phyloP scores from a whole-genome alignment of 129 eudicot species.

The Centrapalus pauciflorus region DNA sequence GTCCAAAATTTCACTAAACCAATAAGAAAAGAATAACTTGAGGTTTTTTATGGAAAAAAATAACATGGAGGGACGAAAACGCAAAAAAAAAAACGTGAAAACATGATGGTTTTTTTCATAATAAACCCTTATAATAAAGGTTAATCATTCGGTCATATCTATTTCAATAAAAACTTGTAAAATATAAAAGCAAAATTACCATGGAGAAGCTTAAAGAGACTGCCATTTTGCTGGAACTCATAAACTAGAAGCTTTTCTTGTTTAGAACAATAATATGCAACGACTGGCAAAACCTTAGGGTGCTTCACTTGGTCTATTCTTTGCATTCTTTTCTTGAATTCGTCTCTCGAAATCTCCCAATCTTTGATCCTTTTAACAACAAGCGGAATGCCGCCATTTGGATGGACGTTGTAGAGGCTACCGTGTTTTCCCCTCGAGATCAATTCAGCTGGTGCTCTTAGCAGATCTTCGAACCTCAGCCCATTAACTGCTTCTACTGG shows the following conservation, averaged over 20 bases:
- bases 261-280: conserved; percentile 70
- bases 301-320: conserved; percentile 52
- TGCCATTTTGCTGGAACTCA: conserved; percentile 63
- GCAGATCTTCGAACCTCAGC: conserved; percentile 67
- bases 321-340: conserved; percentile 69
- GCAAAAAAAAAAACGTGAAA: too few relatives aligned
- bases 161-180: neutral
- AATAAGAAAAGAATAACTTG: too few relatives aligned
- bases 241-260: conserved; percentile 75
- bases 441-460: conserved; percentile 70
- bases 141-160: too few relatives aligned
- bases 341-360: conserved; percentile 54
- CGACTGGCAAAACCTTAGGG: conserved; percentile 44
- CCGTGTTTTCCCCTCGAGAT: conserved; percentile 70
- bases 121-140: too few relatives aligned
- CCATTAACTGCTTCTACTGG: conserved; percentile 47
- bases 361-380: conserved; percentile 76
- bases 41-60: too few relatives aligned
- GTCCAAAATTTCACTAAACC: too few relatives aligned
- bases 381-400: conserved; percentile 30
- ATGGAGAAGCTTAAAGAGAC: conserved; percentile 62
- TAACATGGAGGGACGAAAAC: too few relatives aligned
- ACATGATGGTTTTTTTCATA: too few relatives aligned
- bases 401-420: conserved; percentile 57
- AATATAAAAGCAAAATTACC: conserved; percentile 38